These are phyloP conservation scores for Neurospora sp. DNA, from an alignment of 2,329 filamentous ascomycete genomes.

Conservation along the genomic window DNA sequence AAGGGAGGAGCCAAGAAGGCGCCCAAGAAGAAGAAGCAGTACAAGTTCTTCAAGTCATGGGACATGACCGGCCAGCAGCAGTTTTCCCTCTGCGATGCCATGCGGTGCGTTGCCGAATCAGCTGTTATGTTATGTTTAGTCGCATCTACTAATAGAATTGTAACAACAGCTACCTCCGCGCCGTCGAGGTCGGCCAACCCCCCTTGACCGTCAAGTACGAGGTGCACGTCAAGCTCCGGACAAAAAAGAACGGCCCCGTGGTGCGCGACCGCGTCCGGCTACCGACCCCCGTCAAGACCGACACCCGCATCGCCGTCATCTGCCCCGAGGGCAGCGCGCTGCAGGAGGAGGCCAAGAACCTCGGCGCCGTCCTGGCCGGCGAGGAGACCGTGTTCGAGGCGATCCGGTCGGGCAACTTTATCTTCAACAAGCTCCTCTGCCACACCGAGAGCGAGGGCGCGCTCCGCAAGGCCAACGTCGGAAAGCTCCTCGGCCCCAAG, in stretches of 20 bases:
- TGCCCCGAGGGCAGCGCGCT: conserved; percentile 70
- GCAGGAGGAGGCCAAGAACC: conserved; percentile 62
- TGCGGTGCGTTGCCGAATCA: conserved; percentile 50
- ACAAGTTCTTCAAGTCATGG: conserved; percentile 58
- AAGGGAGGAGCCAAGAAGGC: conserved; percentile 40
- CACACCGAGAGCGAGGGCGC: conserved; percentile 68
- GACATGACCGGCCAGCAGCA: conserved; percentile 57
- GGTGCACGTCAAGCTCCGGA: conserved; percentile 70
- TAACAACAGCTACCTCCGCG: conserved; percentile 66
- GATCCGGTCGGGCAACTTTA: conserved; percentile 62
- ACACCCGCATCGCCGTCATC: conserved; percentile 82
- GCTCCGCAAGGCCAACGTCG: conserved; percentile 71
- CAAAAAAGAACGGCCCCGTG: conserved; percentile 75
- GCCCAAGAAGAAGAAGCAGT: conserved; percentile 46
- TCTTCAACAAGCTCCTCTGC: conserved; percentile 85
- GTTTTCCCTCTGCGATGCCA: conserved; percentile 82
- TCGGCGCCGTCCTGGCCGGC: conserved; percentile 75
- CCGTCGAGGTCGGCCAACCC: conserved; percentile 77
- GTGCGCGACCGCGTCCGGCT: conserved; percentile 81
- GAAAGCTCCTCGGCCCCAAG: conserved; percentile 73
- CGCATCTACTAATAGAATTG: conserved; percentile 1
- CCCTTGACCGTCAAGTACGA: conserved; percentile 78
- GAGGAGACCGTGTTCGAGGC: conserved; percentile 77
- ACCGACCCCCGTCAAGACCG: conserved; percentile 81
- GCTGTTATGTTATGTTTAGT: neutral